These are phyloP conservation scores for Botrytis fabae DNA, from an alignment of 2,329 filamentous ascomycete species.

Conservation along the genomic window DNA sequence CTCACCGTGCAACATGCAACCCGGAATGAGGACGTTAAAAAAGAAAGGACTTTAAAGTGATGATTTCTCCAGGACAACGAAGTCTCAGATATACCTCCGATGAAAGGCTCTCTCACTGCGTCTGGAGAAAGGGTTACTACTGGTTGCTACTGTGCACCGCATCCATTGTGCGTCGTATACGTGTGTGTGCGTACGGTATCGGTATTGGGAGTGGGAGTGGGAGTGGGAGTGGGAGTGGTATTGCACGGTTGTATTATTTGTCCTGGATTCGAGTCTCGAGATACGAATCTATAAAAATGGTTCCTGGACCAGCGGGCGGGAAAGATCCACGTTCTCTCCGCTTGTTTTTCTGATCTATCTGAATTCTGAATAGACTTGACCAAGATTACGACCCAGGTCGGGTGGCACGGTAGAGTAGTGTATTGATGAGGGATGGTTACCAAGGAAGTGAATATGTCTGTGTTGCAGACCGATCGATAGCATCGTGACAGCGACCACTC, in stretches of 20 bases:
- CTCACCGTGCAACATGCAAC: neutral
- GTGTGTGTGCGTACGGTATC: neutral
- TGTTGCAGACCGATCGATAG: neutral
- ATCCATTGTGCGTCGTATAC: neutral
- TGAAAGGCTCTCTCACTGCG: conserved; percentile 3
- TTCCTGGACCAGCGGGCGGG: neutral
- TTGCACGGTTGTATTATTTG: neutral
- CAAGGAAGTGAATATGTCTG: neutral
- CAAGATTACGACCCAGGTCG: neutral
- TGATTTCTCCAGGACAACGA: neutral
- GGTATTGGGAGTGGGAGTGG: neutral
- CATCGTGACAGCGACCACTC: neutral
- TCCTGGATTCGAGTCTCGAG: neutral
- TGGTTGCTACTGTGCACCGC: neutral
- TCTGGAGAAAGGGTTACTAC: conserved; percentile 1
- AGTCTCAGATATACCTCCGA: conserved; percentile 14
- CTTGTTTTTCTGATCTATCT: conserved; percentile 12
- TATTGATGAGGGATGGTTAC: neutral
- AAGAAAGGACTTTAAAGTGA: neutral
- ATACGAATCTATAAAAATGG: neutral
- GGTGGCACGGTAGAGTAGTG: neutral
- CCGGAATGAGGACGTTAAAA: neutral
- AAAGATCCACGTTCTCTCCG: conserved; percentile 10
- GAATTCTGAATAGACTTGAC: neutral
- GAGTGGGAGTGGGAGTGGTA: neutral